phyloP scores from a whole-genome alignment of 1,284 basidiomycete genomes.

The Neonothopanus nambi region DNA sequence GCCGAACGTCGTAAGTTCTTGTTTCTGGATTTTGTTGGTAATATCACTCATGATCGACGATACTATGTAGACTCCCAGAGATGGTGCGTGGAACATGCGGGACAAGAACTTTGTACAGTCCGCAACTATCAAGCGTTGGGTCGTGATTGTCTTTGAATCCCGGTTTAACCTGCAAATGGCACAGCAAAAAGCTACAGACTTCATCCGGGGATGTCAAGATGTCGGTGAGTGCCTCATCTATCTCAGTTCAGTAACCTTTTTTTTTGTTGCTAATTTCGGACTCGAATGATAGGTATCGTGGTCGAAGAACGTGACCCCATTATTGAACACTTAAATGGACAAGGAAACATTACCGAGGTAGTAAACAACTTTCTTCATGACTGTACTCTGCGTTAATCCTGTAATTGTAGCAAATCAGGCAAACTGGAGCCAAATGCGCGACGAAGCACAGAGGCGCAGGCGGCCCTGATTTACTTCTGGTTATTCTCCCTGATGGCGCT shows the following conservation, averaged over 20 bases:
- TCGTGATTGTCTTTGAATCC: slow-evolving; percentile 8
- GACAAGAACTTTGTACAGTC: slow-evolving; percentile 15
- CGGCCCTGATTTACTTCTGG: slow-evolving; percentile 20
- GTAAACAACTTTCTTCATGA: background rate
- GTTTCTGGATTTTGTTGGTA: background rate
- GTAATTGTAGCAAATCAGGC: slow-evolving; percentile 13
- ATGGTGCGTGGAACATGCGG: slow-evolving; percentile 14
- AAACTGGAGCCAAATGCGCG: slow-evolving; percentile 12
- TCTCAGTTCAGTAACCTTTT: background rate
- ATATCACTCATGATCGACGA: background rate
- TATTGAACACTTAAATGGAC: slow-evolving; percentile 30
- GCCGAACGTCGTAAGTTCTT: slow-evolving; percentile 1
- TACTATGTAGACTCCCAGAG: background rate
- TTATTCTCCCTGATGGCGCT: slow-evolving; percentile 44
- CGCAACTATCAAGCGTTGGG: slow-evolving; percentile 10
- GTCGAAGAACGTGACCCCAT: slow-evolving; percentile 28
- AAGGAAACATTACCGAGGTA: slow-evolving; percentile 22
- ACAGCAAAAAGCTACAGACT: background rate
- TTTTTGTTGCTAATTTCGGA: background rate
- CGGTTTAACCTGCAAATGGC: background rate
- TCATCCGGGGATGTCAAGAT: background rate
- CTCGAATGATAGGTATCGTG: slow-evolving; percentile 27
- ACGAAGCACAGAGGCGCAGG: slow-evolving; percentile 6
- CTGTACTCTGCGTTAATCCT: background rate
- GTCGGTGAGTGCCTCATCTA: slow-evolving; percentile 10